Evolutionary conservation across 2,329 filamentous ascomycete species (phyloP).

Genomic region (Botrytis medusae): DNA sequence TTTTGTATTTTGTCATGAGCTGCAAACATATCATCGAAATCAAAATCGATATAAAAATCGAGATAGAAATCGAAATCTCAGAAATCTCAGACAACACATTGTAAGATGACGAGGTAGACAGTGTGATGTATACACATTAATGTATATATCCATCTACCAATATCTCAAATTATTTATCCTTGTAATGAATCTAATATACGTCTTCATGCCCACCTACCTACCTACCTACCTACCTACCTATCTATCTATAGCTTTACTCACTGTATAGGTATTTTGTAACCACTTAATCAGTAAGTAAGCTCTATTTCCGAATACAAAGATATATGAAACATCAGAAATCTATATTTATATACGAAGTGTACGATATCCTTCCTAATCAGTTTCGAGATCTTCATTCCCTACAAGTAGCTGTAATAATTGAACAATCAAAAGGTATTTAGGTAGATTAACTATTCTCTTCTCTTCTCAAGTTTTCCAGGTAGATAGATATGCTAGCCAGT

Average conservation of each 20-base stretch:
- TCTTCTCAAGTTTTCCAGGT: background rate
- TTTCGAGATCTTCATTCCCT: background rate
- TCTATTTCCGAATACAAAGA: background rate
- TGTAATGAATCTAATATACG: background rate
- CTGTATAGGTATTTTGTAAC: background rate
- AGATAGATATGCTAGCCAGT: background rate
- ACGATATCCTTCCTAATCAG: background rate
- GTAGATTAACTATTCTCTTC: background rate
- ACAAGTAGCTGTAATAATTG: background rate
- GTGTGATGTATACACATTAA: background rate
- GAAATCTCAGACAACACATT: background rate
- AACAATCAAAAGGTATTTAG: background rate
- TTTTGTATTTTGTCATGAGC: background rate
- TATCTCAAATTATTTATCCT: background rate
- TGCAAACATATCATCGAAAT: background rate
- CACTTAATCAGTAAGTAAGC: too few species aligned
- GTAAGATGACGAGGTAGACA: background rate
- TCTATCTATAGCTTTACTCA: too few species aligned
- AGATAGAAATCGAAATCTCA: too few species aligned
- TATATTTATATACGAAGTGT: background rate
- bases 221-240: background rate
- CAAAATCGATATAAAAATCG: background rate
- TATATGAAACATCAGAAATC: background rate
- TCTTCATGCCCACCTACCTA: background rate
- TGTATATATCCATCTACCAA: background rate